Conservation (phyloP, 441 rosid species). For the Flueggea neowawraea region DNA sequence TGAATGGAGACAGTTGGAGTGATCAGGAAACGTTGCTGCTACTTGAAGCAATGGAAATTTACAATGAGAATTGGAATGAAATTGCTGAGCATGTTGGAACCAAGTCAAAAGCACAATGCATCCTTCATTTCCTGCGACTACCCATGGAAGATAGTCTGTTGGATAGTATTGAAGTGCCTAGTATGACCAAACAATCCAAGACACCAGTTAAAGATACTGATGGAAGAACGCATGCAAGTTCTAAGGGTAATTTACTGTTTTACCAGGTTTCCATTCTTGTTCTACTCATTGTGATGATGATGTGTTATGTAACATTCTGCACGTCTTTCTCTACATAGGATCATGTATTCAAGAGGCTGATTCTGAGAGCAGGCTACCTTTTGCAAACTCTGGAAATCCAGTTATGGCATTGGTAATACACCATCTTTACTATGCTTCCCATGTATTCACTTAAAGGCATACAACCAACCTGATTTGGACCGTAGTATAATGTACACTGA, state of each 20-base stretch:
- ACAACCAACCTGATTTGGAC: background rate
- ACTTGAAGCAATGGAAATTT: conserved; percentile 90
- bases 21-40: conserved; percentile 85
- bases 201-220: conserved; percentile 48
- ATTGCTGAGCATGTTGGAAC: conserved; percentile 89
- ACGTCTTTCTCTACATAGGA: conserved; percentile 31
- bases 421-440: background rate
- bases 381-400: conserved; percentile 81
- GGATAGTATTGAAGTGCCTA: conserved; percentile 79
- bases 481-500: too few relatives aligned
- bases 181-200: conserved; percentile 27
- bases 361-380: conserved; percentile 68
- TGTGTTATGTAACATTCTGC: conserved; percentile 4
- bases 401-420: conserved; percentile 84
- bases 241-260: conserved; percentile 44
- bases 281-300: conserved; percentile 6
- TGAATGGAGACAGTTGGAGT: conserved; percentile 84
- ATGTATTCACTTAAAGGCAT: conserved; percentile 5
- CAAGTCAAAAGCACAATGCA: conserved; percentile 94
- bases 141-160: conserved; percentile 82
- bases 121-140: conserved; percentile 83
- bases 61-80: conserved; percentile 82
- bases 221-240: conserved; percentile 34
- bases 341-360: conserved; percentile 44
- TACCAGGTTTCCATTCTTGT: conserved; percentile 29